Base-by-base conservation (phyloP, 140 eudicot species). In the Ambrosia hybrid region DNA sequence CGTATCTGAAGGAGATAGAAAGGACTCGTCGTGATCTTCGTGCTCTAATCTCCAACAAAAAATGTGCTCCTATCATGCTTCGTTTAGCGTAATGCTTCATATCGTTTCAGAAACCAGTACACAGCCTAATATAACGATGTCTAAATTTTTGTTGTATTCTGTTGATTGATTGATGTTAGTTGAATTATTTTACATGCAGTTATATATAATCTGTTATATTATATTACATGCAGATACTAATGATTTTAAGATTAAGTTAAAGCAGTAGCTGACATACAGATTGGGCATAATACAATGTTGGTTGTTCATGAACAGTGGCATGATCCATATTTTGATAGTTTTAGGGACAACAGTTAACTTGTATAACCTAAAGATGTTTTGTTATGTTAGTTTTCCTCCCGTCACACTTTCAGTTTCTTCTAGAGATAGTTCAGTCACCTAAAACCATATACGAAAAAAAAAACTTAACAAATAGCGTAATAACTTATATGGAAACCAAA, bases 21-120 rank as follows among this genome's bases (percentile, higher is more conserved):
- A 79, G 70, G 70, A 87, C 96, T 46, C 91, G 95, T 52, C 81
- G 95, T 67, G 87, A 86, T 66, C 96, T 94, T 36, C 88, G 97
- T 38, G 96, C 99, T 71, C 97, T 88, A 80, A 90, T 94, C 79
- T 88, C 84, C 51, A 74, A 72, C 83, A 86, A 86, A 68, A 82
- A 76, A 0, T 94, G 97, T 58, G 96, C 99, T 37, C 97, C 97
- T 6, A 86, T 94, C 80, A 88, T 94, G 99, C 99, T 94, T 83
- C 97, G 99, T 12, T 80, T 90, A 81, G 99, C 99, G 99, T 94
- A 88, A n/a, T 70, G 5, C 41, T 14, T 65, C 11, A 14, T 6
- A 15, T 4, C 46, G 17, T 69, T 51, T 16, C 13, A 4, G 48
- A 12, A 34, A 69, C 48, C 8, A 48, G n/a, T n/a, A n/a, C n/a